phyloP scores from a whole-genome alignment of 176 grass and related monocot species.

The Poa pratensis region DNA sequence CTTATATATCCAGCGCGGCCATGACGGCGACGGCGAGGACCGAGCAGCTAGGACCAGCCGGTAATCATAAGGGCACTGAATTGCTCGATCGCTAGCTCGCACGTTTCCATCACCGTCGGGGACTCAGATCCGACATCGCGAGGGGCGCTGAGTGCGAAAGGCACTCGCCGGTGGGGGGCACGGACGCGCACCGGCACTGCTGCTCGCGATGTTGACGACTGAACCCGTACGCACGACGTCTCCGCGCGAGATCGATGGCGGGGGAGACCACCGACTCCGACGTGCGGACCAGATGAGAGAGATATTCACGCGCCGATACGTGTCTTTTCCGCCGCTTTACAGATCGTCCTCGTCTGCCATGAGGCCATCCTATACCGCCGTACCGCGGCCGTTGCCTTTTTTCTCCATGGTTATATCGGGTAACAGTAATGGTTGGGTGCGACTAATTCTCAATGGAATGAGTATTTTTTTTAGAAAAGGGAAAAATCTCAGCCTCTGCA shows the following conservation, averaged over 20 bases:
- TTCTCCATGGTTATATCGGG: background rate
- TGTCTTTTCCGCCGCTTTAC: background rate
- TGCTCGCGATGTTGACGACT: background rate
- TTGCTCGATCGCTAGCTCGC: background rate
- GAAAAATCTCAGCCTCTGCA: too few relatives aligned
- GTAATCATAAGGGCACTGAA: background rate
- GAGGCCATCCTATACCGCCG: background rate
- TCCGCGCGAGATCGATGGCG: constrained; percentile 5
- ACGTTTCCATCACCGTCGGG: background rate
- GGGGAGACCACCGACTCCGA: background rate
- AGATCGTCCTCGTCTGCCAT: constrained; percentile 13
- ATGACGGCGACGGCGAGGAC: background rate
- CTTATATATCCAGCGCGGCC: background rate
- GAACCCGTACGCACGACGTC: background rate
- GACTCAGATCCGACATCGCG: constrained; percentile 41
- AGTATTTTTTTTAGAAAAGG: too few relatives aligned
- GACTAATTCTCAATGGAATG: too few relatives aligned
- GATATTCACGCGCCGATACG: constrained; percentile 20
- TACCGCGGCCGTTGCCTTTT: background rate
- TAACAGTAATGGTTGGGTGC: too few relatives aligned
- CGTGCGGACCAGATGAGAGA: background rate
- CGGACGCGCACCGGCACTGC: constrained; percentile 25
- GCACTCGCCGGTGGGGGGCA: constrained; percentile 18
- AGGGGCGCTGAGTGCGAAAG: constrained; percentile 24
- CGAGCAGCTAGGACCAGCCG: background rate